phyloP scores from a whole-genome alignment of 1,284 basidiomycete genomes.

The Tilletia horrida region DNA sequence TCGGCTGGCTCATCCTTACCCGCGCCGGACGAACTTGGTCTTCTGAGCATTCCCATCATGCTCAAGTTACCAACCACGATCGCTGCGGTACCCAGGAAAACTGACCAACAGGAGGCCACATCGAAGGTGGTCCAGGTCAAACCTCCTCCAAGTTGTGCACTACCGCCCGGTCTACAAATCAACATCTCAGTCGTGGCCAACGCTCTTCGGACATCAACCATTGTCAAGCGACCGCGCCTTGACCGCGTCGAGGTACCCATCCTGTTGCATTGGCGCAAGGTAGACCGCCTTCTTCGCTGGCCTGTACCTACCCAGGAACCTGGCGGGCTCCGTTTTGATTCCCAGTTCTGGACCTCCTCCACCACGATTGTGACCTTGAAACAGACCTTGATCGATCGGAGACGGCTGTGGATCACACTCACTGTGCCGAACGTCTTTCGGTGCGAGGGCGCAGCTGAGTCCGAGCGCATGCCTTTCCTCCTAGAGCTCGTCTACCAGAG shows the following conservation, averaged over 20 bases:
- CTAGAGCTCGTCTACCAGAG: background rate
- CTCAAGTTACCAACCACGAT: background rate
- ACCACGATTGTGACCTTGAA: constrained; percentile 11
- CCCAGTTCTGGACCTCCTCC: constrained; percentile 7
- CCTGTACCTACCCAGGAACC: background rate
- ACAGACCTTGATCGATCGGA: constrained; percentile 1
- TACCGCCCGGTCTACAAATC: constrained; percentile 4
- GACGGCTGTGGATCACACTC: background rate
- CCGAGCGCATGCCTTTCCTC: constrained; percentile 6
- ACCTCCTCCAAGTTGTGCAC: constrained; percentile 2
- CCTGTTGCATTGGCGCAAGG: background rate
- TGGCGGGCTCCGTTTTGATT: background rate
- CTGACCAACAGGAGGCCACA: background rate
- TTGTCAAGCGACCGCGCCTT: background rate
- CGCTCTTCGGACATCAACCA: background rate
- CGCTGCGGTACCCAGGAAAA: background rate
- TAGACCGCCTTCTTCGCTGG: background rate
- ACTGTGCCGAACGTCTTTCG: constrained; percentile 1
- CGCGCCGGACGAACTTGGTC: background rate
- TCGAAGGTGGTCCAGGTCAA: background rate
- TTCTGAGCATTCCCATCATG: background rate
- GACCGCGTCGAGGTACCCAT: background rate
- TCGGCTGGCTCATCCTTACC: background rate
- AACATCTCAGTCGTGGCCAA: background rate
- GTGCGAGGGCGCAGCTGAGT: background rate